Evolutionary conservation across 352 stramenopile species (phyloP).

Genomic region (Phytophthora rubi): DNA sequence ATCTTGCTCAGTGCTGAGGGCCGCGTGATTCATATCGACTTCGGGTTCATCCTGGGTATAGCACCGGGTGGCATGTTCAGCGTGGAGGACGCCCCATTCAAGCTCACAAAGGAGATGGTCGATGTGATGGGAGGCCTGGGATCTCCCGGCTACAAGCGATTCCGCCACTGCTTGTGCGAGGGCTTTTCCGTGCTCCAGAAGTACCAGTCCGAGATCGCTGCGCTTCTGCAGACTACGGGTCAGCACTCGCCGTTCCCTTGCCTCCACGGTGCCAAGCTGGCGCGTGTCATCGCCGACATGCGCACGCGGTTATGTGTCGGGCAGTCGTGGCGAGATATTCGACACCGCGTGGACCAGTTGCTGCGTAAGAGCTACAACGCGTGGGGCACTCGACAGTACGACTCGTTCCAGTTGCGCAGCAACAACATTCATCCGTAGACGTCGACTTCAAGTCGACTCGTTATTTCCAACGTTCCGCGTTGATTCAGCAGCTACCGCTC

Average conservation of each 20-base stretch:
- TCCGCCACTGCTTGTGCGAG: constrained; percentile 92
- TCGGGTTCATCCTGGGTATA: constrained; percentile 98
- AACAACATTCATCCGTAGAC: constrained; percentile 89
- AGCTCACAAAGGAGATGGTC: constrained; percentile 98
- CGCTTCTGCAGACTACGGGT: constrained; percentile 95
- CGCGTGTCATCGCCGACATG: constrained; percentile 69
- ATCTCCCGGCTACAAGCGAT: constrained; percentile 90
- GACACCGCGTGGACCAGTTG: constrained; percentile 78
- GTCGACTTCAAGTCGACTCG: constrained; percentile 9
- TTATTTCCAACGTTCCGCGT: constrained; percentile 30
- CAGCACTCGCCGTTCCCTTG: constrained; percentile 95
- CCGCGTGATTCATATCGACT: constrained; percentile 99
- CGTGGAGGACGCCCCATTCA: constrained; percentile 99
- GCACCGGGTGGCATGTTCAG: constrained; percentile 97
- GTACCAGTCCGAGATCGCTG: constrained; percentile 93
- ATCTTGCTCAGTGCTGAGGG: constrained; percentile 97
- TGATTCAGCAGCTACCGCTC: constrained; percentile 15
- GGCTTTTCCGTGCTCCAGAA: constrained; percentile 95
- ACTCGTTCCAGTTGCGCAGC: constrained; percentile 89
- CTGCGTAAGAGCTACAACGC: constrained; percentile 90
- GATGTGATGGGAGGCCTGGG: constrained; percentile 94
- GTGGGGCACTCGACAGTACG: constrained; percentile 90
- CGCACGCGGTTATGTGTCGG: constrained; percentile 73
- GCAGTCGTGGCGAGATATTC: constrained; percentile 67
- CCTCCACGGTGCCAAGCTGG: constrained; percentile 80